A percentile compares a stretch with the other conserved stretches of the same genome.
phyloP scores from a whole-genome alignment of 2,329 filamentous ascomycete species.

The Pseudogymnoascus sp. region DNA sequence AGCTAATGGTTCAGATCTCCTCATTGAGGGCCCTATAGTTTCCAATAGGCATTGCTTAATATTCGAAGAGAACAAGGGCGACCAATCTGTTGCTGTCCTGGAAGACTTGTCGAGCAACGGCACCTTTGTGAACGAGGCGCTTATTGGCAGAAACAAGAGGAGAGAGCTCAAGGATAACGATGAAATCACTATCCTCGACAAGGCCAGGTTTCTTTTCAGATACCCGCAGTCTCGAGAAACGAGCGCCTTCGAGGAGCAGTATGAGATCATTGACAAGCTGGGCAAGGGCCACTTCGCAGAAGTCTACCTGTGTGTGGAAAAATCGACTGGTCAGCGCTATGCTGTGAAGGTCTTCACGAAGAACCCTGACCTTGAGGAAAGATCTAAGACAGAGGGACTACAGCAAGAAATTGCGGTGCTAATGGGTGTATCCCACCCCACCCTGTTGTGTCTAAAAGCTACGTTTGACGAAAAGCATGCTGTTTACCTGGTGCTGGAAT shows the following conservation, averaged over 20 bases:
- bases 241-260: conserved; percentile 78
- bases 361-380: conserved; percentile 72
- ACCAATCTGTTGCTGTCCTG: conserved; percentile 62
- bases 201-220: conserved; percentile 82
- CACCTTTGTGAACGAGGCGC: conserved; percentile 87
- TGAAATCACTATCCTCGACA: conserved; percentile 79
- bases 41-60: conserved; percentile 78
- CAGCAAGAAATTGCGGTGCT: conserved; percentile 95
- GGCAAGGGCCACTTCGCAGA: conserved; percentile 95
- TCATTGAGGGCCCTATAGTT: conserved; percentile 68
- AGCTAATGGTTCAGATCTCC: conserved; percentile 49
- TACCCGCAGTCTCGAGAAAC: conserved; percentile 72
- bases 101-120: conserved; percentile 95
- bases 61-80: conserved; percentile 54
- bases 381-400: conserved; percentile 73
- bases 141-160: conserved; percentile 86
- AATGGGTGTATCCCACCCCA: conserved; percentile 94
- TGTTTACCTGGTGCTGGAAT: conserved; percentile 84
- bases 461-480: conserved; percentile 88
- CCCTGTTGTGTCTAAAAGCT: conserved; percentile 86
- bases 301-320: conserved; percentile 86
- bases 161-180: conserved; percentile 84
- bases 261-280: conserved; percentile 73
- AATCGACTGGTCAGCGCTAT: conserved; percentile 70
- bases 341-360: conserved; percentile 95